Evolutionary conservation across 805 yeast species (phyloP), one percentile per base, ranked within the genome.

Genomic region (Candida gorgasii): DNA sequence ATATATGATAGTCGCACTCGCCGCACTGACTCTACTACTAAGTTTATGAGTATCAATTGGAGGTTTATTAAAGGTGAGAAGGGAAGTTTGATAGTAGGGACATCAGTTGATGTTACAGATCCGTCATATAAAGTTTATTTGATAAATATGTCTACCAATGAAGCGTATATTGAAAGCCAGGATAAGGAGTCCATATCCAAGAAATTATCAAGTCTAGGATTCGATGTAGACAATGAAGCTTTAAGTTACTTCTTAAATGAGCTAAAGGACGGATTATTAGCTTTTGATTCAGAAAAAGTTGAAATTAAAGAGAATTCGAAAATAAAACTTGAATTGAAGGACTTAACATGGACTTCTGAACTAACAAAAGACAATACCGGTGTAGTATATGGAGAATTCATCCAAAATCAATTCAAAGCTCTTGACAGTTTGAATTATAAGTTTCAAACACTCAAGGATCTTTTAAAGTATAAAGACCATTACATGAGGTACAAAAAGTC

Each of bases 1-100:
- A 63, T 23, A 76, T 55, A 58, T 89, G 97, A 53, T 79, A 82
- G 2, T 80, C 65, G 8, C 59, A 63, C 3, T 61, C 55, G 0
- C 29, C 8, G 5, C 29, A 8, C 13, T 26, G 5, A 22, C 24
- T 22, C 24, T n/a, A n/a, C n/a, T n/a, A n/a, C n/a, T n/a, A n/a
- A n/a, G n/a, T n/a, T n/a, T n/a, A n/a, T n/a, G n/a, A n/a, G n/a
- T n/a, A n/a, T n/a, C n/a, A n/a, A n/a, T n/a, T n/a, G n/a, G n/a
- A n/a, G n/a, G n/a, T n/a, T n/a, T n/a, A n/a, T n/a, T n/a, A n/a
- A n/a, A n/a, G n/a, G n/a, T n/a, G n/a, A n/a, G n/a, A n/a, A n/a
- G 24, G 24, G 6, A 20, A 9, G 24, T 20, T 20, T 20, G 9
- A 20, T 7, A 20, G 24, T 20, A 24, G 36, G 32, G 18, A 13